A percentile compares a stretch with the other conserved stretches of the same genome.
Conservation (phyloP, 306 rosid genomes). For the Casuarina glauca region DNA sequence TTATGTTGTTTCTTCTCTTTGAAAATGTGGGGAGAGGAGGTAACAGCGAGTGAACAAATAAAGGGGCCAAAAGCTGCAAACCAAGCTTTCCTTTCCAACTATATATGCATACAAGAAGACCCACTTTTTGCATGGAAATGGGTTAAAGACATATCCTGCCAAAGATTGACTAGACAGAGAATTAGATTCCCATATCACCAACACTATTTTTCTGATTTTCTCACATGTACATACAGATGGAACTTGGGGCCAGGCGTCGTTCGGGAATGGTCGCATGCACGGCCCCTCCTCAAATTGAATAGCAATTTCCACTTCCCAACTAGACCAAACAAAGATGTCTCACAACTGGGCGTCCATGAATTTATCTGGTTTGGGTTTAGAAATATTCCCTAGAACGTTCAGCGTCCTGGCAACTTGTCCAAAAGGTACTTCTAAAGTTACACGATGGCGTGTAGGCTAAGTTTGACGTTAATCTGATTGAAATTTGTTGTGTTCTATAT, state of each 20-base stretch:
- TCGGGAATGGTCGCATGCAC: not conserved
- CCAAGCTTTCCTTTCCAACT: slow-evolving; percentile 31
- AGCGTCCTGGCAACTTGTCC: too few species aligned
- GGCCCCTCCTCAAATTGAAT: not conserved
- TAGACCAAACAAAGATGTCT: not conserved
- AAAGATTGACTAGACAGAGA: slow-evolving; percentile 47
- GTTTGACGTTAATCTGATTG: too few species aligned
- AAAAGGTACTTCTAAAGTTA: too few species aligned
- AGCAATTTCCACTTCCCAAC: not conserved
- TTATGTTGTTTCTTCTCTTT: not conserved
- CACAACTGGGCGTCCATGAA: not conserved
- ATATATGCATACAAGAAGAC: slow-evolving; percentile 12
- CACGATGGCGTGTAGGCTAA: too few species aligned
- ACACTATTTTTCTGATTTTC: slow-evolving; percentile 14
- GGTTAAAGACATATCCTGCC: slow-evolving; percentile 48
- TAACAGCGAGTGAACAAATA: slow-evolving; percentile 29
- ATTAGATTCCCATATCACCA: slow-evolving; percentile 53
- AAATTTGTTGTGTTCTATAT: too few species aligned
- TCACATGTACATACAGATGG: not conserved
- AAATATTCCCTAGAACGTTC: not conserved
- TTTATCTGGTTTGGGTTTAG: not conserved
- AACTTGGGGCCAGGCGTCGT: not conserved
- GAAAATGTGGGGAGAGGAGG: slow-evolving; percentile 16
- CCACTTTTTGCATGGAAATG: slow-evolving; percentile 38
- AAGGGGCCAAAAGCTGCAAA: slow-evolving; percentile 41